Evolutionary conservation across 164 flowering plant genomes (phyloP), one percentile per base, ranked within the genome.

Genomic region (Chimonanthus salicifolius): DNA sequence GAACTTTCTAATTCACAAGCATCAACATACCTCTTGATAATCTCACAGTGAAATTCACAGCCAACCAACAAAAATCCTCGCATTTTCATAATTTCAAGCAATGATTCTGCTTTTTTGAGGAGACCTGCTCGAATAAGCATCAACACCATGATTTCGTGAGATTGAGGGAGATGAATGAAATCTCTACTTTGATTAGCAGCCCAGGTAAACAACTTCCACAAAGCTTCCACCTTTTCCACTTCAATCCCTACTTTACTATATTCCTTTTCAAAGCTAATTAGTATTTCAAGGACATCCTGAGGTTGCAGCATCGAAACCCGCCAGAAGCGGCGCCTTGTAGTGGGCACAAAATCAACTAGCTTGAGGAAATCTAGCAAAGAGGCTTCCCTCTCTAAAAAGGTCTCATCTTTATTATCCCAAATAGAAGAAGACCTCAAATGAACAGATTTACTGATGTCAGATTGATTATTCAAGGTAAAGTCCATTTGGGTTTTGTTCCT

Each of bases 201-300:
- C 91, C 88, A 86, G 71, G 77, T 86, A 81, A 90, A 95, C 81
- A 95, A 78, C 67, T 70, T 81, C 96, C 92, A 92, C 64, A 92
- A 83, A 80, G 78, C 67, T 51, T 72, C 84, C 68, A 90, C 92
- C 78, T 85, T 88, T 76, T 62, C 74, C 62, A 74, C 69, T 77
- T 77, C 83, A 79, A 76, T 6, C 6, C 68, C 81, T 58, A 11
- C 74, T 2, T 78, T 79, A 58, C 70, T 73, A 58, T 73, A 51
- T 66, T 79, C 81, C 49, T 20, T 73, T 13, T 85, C 77, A 75
- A 87, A 89, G 72, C 82, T 85, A 80, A 78, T 51, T n/a, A 93
- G 81, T 58, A 95, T 72, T 77, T 84, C 85, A 65, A 86, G 88
- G 45, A 88, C 89, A 83, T 93, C 81, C 16, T 85, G 83, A 9